These are phyloP conservation scores for Ganoderma resinaceum DNA, from an alignment of 1,284 basidiomycete species.

Conservation along the genomic window DNA sequence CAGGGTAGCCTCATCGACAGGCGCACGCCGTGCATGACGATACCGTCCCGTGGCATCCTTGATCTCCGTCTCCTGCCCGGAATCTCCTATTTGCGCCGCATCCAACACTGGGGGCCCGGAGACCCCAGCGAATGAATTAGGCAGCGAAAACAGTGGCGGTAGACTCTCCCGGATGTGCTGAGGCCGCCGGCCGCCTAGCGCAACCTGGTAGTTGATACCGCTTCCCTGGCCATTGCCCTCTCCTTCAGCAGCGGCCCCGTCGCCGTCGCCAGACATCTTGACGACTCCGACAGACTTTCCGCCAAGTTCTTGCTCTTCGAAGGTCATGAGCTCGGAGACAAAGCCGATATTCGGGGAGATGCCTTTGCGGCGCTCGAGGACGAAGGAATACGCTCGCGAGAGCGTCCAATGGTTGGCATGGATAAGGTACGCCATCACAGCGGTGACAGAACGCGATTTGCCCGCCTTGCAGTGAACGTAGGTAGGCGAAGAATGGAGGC, in stretches of 20 bases:
- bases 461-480: constrained; percentile 98
- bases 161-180: constrained; percentile 78
- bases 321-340: constrained; percentile 96
- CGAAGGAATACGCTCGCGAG: constrained; percentile 89
- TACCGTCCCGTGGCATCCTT: constrained; percentile 85
- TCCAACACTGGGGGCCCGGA: constrained; percentile 39
- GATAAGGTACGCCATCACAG: constrained; percentile 97
- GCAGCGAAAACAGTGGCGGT: constrained; percentile 62
- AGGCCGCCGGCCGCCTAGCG: constrained; percentile 54
- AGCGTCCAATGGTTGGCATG: constrained; percentile 97
- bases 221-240: constrained; percentile 36
- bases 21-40: constrained; percentile 82
- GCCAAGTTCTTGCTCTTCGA: constrained; percentile 90
- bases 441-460: constrained; percentile 95
- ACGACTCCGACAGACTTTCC: constrained; percentile 81
- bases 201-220: constrained; percentile 47
- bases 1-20: constrained; percentile 85
- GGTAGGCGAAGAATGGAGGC: constrained; percentile 85
- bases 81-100: constrained; percentile 56
- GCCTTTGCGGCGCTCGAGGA: constrained; percentile 87
- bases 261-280: constrained; percentile 46
- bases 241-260: constrained; percentile 29
- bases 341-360: constrained; percentile 99
- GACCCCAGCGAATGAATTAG: constrained; percentile 39
- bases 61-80: constrained; percentile 84